Percentiles rank a stretch among this genome's conserved stretches.
Conservation (phyloP, 345 rosid species). For the Eucalyptus erythrocorys region DNA sequence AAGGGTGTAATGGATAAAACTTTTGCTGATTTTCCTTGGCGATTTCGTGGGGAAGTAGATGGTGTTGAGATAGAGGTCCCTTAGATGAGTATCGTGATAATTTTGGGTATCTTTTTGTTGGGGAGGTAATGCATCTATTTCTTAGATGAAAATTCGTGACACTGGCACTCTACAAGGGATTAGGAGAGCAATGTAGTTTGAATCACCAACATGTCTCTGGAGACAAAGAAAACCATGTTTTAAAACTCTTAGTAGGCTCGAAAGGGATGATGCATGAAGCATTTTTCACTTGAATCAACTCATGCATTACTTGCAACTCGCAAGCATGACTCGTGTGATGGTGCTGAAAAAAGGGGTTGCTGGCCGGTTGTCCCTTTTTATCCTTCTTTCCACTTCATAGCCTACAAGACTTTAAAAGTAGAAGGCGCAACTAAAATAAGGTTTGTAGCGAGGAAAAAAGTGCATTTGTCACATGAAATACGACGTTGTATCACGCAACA, state of each 20-base stretch:
- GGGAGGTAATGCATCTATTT: not conserved
- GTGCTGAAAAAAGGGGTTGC: not conserved
- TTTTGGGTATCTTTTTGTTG: not conserved
- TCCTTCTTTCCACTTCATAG: not conserved
- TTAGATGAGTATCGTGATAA: not conserved
- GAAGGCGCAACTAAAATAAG: not conserved
- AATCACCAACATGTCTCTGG: not conserved
- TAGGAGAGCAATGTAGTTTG: not conserved
- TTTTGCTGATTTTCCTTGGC: slow-evolving; percentile 71
- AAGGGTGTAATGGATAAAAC: slow-evolving; percentile 78
- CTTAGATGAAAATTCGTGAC: not conserved
- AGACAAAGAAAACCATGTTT: not conserved
- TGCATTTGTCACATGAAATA: not conserved
- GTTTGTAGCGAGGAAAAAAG: not conserved
- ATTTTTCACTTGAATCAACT: not conserved
- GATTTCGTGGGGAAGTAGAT: slow-evolving; percentile 73
- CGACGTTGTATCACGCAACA: not conserved
- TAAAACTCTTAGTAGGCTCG: not conserved
- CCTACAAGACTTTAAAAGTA: not conserved
- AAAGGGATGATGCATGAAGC: not conserved
- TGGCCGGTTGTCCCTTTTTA: not conserved
- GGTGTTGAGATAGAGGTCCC: slow-evolving; percentile 58
- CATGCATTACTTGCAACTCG: not conserved
- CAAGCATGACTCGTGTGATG: not conserved
- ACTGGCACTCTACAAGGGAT: not conserved